Base-by-base conservation (phyloP, 257 asterid species). In the Sherardia arvensis region DNA sequence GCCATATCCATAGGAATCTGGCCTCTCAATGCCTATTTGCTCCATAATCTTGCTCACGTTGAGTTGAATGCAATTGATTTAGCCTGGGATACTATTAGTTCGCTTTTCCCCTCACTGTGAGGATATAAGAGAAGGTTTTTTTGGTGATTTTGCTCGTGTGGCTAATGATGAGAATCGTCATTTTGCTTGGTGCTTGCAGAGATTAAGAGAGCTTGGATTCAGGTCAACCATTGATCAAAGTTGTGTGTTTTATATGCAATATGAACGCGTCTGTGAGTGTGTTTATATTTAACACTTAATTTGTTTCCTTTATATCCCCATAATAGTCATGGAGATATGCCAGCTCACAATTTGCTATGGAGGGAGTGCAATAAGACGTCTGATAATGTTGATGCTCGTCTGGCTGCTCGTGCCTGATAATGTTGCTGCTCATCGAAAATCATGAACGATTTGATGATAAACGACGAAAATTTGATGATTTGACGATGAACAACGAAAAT, bases 151-250 rank as follows among this genome's bases (percentile, higher is more conserved):
- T 81, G 96, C 96, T 65, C 97, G 71, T 64, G 99, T 89, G 76
- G 99, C 95, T 38, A 96, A 89, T 77, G 99, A 92, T 58, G 99
- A 92, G 71, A 89, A 97, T 66, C 89, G 96, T n/a, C 99, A 92
- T 76, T 92, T 89, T 73, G 81, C 82, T 45, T 92, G 97, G 99
- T 92, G 99, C 76, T 82, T 84, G 3, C 99, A 89, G 83, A 84
- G 99, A 76, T 73, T 92, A 60, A 74, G 71, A 11, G 99, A 92
- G 80, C 97, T 92, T 66, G 97, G 97, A 49, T 84, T 85, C 76
- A 84, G 94, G 97, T 89, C 64, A 69, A 22, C 20, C 17, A 20
- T 30, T 17, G 30, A 27, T 23, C 3, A 11, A 17, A n/a, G 26
- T 1, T 29, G 26, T 43, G 60, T 12, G 47, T 29, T 17, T n/a